Evolutionary conservation across 345 rosid species (phyloP).

Genomic region (Ceriops zippeliana): DNA sequence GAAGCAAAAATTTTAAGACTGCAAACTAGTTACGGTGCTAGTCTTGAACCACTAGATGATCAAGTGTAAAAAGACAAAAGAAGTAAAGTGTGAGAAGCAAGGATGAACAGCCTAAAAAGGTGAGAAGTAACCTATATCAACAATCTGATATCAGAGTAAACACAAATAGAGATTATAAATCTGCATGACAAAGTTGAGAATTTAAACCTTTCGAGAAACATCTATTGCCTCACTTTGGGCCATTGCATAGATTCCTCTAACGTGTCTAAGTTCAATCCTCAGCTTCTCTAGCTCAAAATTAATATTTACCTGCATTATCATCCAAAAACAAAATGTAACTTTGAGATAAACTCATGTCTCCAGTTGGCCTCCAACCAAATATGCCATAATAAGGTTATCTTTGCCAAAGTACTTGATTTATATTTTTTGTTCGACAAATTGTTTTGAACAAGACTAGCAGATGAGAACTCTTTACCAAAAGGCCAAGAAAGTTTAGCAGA

Average conservation of each 20-base stretch:
- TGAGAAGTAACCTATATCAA: neutral
- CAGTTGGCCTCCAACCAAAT: neutral
- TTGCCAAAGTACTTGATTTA: neutral
- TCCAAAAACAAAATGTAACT: conserved; percentile 6
- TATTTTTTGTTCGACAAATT: neutral
- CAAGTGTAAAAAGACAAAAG: too few species aligned
- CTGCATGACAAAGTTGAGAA: conserved; percentile 4
- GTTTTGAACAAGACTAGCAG: neutral
- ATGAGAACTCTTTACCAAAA: neutral
- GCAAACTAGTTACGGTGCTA: too few species aligned
- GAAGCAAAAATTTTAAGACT: too few species aligned
- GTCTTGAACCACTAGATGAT: too few species aligned
- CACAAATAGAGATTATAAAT: neutral
- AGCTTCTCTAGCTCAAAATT: conserved; percentile 83
- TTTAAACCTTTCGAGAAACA: conserved; percentile 73
- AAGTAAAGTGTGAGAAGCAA: too few species aligned
- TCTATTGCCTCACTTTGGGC: conserved; percentile 76
- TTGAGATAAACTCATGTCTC: neutral
- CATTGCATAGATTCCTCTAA: conserved; percentile 62
- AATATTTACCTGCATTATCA: conserved; percentile 40
- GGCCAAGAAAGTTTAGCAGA: neutral
- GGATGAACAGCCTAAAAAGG: too few species aligned
- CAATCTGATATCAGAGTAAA: neutral
- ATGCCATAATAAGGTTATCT: too few species aligned
- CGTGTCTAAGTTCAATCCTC: conserved; percentile 77